Evolutionary conservation across 192 early-diverging fungal genomes (phyloP), one percentile per base, ranked within the genome.

Genomic region (Chytriomyces confervae): DNA sequence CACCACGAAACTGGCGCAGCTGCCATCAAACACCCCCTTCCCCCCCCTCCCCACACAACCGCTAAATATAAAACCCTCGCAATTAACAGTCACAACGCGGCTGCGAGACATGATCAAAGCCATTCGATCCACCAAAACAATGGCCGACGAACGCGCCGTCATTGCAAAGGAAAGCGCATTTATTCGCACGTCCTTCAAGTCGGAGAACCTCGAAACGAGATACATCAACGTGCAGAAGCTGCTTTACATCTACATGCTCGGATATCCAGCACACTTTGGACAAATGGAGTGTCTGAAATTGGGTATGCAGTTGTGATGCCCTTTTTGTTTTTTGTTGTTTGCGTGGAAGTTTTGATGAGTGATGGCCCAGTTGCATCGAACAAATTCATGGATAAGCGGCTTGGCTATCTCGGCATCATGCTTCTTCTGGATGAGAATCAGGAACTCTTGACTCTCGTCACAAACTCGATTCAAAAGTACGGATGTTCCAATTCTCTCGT

Each of bases 201-300:
- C 98, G 74, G 97, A 96, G 79, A 94, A 96, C 83, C 89, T 89
- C 66, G 96, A 96, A 53, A 88, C 92, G 29, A 90, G 97, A 49
- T 93, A 96, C 81, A 87, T 92, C 72, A 99, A 98, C 84, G 92
- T 99, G 50, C 94, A 95, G 36, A 99, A 99, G 84, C 86, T 99
- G 77, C 87, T 99, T 10, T 99, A 99, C 78, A 97, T 99, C 72
- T 95, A 97, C 79, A 94, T 99, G 94, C 90, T 99, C 18, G 96
- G 98, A n/a, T 98, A 97, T 77, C 96, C 96, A 45, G 98, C 96
- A 43, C 98, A 98, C 81, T 99, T 98, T 84, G 98, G 98, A 27
- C 98, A 99, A 86, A 96, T 99, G 53, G 98, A 99, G 81, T 99
- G 98, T 81, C 84, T 99, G 48, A 99, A 99, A 84, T 83, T 99